Base-by-base conservation (phyloP, 228 moss, liverwort and hornwort species). In the Sphagnum magellanicum region DNA sequence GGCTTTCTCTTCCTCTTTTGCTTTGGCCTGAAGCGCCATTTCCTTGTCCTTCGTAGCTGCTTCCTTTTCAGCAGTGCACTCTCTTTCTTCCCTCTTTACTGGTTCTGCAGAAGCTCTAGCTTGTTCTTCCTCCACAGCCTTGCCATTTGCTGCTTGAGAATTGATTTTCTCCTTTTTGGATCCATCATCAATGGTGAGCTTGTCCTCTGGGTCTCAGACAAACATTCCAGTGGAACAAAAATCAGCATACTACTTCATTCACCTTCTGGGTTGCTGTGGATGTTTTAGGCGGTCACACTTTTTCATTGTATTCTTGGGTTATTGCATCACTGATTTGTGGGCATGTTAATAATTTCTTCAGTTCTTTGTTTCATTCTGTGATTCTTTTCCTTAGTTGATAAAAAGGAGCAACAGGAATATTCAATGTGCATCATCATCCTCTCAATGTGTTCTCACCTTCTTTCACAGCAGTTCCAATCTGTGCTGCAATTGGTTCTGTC, bases 151-250 rank as follows among this genome's bases (percentile, higher is more conserved):
- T 55, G 53, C 75, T 46, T 71, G 70, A 47, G 9, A 32, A 47
- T 68, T 71, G 55, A 48, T 63, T 10, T 75, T 67, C 57, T 60
- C 67, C 8, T 6, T 59, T 6, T 68, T 74, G 60, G 76, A 76
- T 46, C 5, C 75, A 11, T 70, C 77, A 60, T 58, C 52, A 62
- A 58, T 72, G 14, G 66, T 76, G 46, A 17, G 59, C 10, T 51
- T 60, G 48, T 59, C 73, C 66, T 67, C 53, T 32, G 32, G 32
- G 32, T 32, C 32, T 32, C 32, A 32, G 32, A 32, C 32, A 32
- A 32, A 32, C 32, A 32, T 32, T 32, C 32, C 32, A 32, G 32
- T 32, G 32, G 32, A 32, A 32, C 32, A 32, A 32, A 32, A 32
- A 32, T 32, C 32, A 32, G 32, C 32, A 32, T 32, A 32, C 3